Conservation (phyloP, 2,329 filamentous ascomycete species). For the Calonectria multiphialidica region DNA sequence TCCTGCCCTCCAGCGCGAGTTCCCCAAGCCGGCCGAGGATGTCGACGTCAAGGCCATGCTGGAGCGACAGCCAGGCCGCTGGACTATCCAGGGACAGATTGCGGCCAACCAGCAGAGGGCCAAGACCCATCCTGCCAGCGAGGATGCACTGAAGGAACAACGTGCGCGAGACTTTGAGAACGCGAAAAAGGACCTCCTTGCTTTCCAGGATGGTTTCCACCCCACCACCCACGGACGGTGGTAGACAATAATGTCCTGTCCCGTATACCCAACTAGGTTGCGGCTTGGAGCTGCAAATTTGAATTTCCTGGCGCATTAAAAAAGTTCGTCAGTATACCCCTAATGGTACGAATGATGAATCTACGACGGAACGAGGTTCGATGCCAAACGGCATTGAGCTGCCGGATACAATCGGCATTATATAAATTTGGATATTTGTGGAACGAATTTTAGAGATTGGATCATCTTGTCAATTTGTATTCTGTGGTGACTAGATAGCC, state of each 20-base stretch:
- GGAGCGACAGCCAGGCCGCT: conserved; percentile 57
- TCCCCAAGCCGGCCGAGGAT: conserved; percentile 55
- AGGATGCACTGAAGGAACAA: conserved; percentile 48
- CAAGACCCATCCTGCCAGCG: conserved; percentile 29
- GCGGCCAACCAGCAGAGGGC: conserved; percentile 47
- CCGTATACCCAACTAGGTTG: neutral
- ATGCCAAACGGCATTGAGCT: conserved; percentile 18
- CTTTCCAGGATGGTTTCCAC: conserved; percentile 46
- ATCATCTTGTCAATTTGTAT: conserved; percentile 29
- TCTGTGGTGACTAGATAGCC: conserved; percentile 16
- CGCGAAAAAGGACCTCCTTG: conserved; percentile 61
- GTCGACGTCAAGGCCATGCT: conserved; percentile 58
- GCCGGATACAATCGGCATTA: neutral
- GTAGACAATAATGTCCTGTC: conserved; percentile 14
- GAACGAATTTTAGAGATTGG: neutral
- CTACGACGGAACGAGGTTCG: conserved; percentile 32
- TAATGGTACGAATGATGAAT: conserved; percentile 39
- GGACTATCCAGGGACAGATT: conserved; percentile 53
- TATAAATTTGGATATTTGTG: neutral
- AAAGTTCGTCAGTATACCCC: conserved; percentile 36
- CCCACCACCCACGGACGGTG: conserved; percentile 7
- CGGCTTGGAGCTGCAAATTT: neutral
- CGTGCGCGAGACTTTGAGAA: conserved; percentile 57
- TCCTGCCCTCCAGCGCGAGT: conserved; percentile 50
- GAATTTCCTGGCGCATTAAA: conserved; percentile 30